Percentiles rank a stretch among this genome's conserved stretches.
Conservation (phyloP, 371 early-diverging fungal species). For the Nosema muscidifuracis region DNA sequence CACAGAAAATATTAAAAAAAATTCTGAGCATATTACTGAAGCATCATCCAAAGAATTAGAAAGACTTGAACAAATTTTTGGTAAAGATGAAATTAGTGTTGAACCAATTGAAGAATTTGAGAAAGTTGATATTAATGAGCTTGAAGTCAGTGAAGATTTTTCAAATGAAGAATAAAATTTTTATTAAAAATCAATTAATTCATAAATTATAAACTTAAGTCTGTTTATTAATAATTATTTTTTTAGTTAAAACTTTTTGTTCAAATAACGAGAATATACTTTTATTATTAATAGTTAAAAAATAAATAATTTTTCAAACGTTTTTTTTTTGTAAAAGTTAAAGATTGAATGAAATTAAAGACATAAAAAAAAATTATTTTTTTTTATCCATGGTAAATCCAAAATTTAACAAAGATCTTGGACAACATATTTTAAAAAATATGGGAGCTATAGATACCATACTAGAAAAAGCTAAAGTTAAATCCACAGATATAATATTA, state of each 20-base stretch:
- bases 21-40: background rate
- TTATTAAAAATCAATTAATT: too few species aligned
- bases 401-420: conserved; percentile 89
- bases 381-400: conserved; percentile 63
- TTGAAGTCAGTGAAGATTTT: background rate
- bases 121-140: background rate
- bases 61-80: conserved; percentile 14
- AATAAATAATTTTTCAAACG: too few species aligned
- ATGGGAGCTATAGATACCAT: conserved; percentile 89
- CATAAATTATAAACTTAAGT: too few species aligned
- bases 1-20: background rate
- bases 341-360: too few species aligned
- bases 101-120: background rate
- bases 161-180: background rate
- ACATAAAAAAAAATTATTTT: background rate
- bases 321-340: too few species aligned
- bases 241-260: too few species aligned
- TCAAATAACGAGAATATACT: too few species aligned
- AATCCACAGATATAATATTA: conserved; percentile 83
- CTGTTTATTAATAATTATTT: too few species aligned
- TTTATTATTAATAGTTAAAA: too few species aligned
- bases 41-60: conserved; percentile 25
- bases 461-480: conserved; percentile 85
- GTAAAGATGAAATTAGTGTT: background rate
- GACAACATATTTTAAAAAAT: conserved; percentile 98